Evolutionary conservation across 495 filamentous ascomycete species (phyloP), one percentile per base, ranked within the genome.

Genomic region (Xylaria palmicola): DNA sequence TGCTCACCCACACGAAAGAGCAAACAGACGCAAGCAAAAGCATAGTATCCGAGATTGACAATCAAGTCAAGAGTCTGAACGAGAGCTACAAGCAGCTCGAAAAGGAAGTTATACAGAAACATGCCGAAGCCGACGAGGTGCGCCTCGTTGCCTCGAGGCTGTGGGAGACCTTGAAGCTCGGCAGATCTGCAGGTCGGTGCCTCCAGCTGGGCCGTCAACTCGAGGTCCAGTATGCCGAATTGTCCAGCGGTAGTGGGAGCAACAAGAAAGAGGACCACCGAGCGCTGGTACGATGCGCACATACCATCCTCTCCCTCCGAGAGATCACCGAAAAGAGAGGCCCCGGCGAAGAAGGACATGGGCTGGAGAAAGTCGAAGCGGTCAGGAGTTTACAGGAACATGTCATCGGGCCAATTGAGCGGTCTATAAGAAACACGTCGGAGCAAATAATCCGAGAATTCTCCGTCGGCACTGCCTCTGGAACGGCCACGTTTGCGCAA

Each of bases 381-480:
- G 79, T 92, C 37, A 81, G 79, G 40, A 86, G 84, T 30, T 72
- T 98, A 48, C 83, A 87, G 56, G 82, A 81, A 34, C 82, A 87
- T 15, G 71, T 96, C 20, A 72, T 93, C 56, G 73, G 70, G 9
- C 91, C 91, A 2, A 83, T 87, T 1, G 92, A 97, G 65, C 80
- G 81, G 30, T 81, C 81, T 44, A 77, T 96, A 12, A 77, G 83
- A 40, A 79, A 81, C 10, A 83, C 85, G 36, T 87, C 91, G 19
- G 89, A 96, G 72, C 90, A 96, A 62, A 84, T 89, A 44, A 83
- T 97, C 55, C 81, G 86, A 22, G 88, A 92, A 58, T 98, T 98
- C 69, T 90, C 90, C 32, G 83, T 96, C 65, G 88, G 86, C n/a
- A 78, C 84, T 0, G 76, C 86, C n/a, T 70, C 80, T 2, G 70